Conservation (phyloP, 495 filamentous ascomycete genomes). For the Aspergillus indologenus region DNA sequence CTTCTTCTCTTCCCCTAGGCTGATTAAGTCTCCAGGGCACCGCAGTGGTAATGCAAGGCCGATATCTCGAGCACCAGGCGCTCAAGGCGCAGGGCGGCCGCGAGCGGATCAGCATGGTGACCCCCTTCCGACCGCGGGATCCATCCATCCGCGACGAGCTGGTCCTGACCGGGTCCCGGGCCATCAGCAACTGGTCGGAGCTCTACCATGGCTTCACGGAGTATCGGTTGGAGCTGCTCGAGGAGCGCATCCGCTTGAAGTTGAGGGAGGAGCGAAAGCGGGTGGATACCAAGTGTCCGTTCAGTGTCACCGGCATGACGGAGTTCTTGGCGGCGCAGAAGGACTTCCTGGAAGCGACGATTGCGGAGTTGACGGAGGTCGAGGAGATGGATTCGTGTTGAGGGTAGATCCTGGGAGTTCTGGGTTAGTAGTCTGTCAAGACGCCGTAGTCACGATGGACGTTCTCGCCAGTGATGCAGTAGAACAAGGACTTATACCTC, state of each 20-base stretch:
- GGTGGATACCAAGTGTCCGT: background rate
- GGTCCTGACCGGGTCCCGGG: constrained; percentile 60
- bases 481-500: no score
- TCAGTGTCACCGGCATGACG: background rate
- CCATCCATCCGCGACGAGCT: constrained; percentile 58
- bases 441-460: no score
- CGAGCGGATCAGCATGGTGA: constrained; percentile 71
- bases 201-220: constrained; percentile 66
- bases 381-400: background rate
- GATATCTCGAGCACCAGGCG: constrained; percentile 69
- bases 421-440: no score
- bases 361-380: background rate
- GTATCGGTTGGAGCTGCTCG: constrained; percentile 65
- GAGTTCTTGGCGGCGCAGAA: background rate
- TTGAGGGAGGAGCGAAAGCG: background rate
- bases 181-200: constrained; percentile 59
- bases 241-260: constrained; percentile 44
- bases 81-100: constrained; percentile 57
- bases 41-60: constrained; percentile 67
- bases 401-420: no score
- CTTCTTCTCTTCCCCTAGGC: background rate
- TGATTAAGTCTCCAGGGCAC: constrained; percentile 48
- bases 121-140: constrained; percentile 61
- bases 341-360: background rate
- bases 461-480: no score